Conservation (phyloP, 192 early-diverging fungal genomes). For the Coemansia sp. region DNA sequence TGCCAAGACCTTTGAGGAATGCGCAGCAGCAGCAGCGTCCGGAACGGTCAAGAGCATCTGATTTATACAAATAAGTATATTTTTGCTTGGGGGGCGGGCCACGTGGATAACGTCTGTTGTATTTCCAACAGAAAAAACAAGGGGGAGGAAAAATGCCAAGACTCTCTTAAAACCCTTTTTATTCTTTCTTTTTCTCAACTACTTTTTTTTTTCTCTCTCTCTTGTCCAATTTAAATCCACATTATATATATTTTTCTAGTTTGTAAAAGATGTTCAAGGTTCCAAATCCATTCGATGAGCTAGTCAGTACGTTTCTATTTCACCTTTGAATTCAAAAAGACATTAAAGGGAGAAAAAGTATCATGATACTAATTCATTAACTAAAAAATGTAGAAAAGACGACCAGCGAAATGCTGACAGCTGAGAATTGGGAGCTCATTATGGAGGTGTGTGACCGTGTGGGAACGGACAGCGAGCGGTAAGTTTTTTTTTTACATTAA, state of each 20-base stretch:
- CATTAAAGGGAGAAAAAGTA: too few species aligned
- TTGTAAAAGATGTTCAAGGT: slow-evolving; percentile 45
- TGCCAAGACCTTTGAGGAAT: slow-evolving; percentile 4
- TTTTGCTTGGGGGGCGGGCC: too few species aligned
- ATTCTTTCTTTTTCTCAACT: not conserved
- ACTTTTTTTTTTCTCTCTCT: not conserved
- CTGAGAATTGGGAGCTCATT: slow-evolving; percentile 91
- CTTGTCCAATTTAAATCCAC: slow-evolving; percentile 4
- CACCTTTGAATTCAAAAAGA: not conserved
- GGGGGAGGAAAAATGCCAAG: not conserved
- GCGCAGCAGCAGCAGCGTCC: slow-evolving; percentile 1
- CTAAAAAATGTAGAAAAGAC: slow-evolving; percentile 75
- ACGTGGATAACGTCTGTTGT: slow-evolving; percentile 11
- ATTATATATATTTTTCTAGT: not conserved
- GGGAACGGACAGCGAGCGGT: slow-evolving; percentile 39
- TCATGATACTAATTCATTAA: too few species aligned
- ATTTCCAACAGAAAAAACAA: too few species aligned
- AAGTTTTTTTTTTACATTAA: too few species aligned
- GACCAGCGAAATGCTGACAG: slow-evolving; percentile 87
- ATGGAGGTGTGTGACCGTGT: slow-evolving; percentile 72
- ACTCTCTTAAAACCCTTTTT: not conserved
- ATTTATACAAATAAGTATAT: slow-evolving; percentile 29
- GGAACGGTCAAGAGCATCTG: slow-evolving; percentile 2
- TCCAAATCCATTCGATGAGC: slow-evolving; percentile 47
- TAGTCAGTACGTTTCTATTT: slow-evolving; percentile 43